These are phyloP conservation scores for Carex littledalei DNA, from an alignment of 176 grass and related monocot genomes.

Conservation along the genomic window DNA sequence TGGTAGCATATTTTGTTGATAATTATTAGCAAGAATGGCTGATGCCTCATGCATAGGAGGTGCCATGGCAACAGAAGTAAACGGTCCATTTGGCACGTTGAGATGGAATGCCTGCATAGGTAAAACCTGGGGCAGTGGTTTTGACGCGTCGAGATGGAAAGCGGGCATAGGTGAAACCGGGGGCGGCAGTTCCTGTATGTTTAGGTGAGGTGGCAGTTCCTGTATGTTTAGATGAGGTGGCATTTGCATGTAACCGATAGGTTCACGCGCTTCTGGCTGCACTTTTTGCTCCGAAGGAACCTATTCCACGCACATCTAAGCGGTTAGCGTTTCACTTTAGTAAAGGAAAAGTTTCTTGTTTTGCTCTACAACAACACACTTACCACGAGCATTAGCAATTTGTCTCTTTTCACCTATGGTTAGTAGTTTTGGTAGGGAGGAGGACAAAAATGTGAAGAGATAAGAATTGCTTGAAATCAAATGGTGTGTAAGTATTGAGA, in stretches of 20 bases:
- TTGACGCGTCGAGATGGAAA: constrained; percentile 42
- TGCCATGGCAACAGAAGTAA: constrained; percentile 38
- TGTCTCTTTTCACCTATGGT: constrained; percentile 4
- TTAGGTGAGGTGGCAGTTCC: constrained; percentile 32
- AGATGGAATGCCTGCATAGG: constrained; percentile 32
- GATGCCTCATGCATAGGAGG: constrained; percentile 35
- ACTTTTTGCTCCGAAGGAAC: constrained; percentile 1
- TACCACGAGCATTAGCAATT: background rate
- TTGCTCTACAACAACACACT: background rate
- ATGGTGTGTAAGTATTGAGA: background rate
- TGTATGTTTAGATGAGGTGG: constrained; percentile 33
- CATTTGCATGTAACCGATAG: background rate
- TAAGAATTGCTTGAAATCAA: background rate
- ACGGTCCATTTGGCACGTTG: constrained; percentile 28
- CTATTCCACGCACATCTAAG: constrained; percentile 13
- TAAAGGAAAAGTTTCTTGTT: background rate
- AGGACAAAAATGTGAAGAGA: constrained; percentile 12
- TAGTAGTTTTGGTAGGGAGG: constrained; percentile 12
- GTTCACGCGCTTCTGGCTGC: constrained; percentile 35
- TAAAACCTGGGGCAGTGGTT: background rate
- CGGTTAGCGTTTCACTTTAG: constrained; percentile 18
- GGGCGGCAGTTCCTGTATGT: constrained; percentile 30
- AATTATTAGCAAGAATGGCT: constrained; percentile 34
- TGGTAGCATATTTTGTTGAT: constrained; percentile 25
- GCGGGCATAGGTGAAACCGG: constrained; percentile 4